Conservation (phyloP, 352 stramenopile genomes). For the Globisporangium echinulatum region DNA sequence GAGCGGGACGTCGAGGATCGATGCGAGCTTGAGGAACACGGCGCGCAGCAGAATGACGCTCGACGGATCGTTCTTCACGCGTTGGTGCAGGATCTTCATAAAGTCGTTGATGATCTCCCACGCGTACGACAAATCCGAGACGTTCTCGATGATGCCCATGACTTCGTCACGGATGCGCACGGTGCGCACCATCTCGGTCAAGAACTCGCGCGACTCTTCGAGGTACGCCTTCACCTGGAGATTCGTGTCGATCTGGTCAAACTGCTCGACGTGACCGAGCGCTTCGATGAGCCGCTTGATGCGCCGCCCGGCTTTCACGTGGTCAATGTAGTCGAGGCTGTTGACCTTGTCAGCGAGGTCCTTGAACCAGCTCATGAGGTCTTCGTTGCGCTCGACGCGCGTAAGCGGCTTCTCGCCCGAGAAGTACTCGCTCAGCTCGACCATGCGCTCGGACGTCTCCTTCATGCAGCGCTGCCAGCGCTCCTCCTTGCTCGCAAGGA, state of each 20-base stretch:
- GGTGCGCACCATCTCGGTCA: constrained; percentile 94
- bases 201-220: constrained; percentile 86
- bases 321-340: constrained; percentile 86
- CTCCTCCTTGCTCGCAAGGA: constrained; percentile 88
- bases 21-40: constrained; percentile 94
- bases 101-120: constrained; percentile 95
- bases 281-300: constrained; percentile 93
- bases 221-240: constrained; percentile 94
- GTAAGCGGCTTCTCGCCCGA: constrained; percentile 90
- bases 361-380: constrained; percentile 91
- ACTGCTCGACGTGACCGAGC: constrained; percentile 93
- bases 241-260: constrained; percentile 94
- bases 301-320: constrained; percentile 90
- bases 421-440: constrained; percentile 92
- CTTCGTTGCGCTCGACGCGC: constrained; percentile 90
- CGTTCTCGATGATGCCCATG: constrained; percentile 89
- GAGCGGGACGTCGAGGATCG: constrained; percentile 91
- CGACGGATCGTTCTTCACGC: constrained; percentile 89
- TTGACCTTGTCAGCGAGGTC: constrained; percentile 88
- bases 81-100: constrained; percentile 90
- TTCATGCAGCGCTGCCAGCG: constrained; percentile 89
- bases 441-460: constrained; percentile 87
- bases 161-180: constrained; percentile 91
- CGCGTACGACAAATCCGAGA: constrained; percentile 93
- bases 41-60: constrained; percentile 91